Evolutionary conservation across 495 filamentous ascomycete genomes (phyloP), one percentile per base, ranked within the genome.

Genomic region (Penicillium coffeae): DNA sequence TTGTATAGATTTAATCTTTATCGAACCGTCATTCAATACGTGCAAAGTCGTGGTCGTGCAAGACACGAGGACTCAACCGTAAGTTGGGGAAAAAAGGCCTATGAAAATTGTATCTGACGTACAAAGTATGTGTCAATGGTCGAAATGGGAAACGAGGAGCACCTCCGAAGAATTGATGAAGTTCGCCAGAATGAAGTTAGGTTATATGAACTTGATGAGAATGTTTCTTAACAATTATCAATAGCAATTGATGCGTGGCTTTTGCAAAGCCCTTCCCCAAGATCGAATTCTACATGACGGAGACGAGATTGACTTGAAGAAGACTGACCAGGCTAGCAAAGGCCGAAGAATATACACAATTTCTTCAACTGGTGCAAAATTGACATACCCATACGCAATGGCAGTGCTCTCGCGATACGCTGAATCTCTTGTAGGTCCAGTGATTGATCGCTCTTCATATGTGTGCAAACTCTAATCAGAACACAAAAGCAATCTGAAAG

Each of bases 21-120:
- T 64, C 64, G 79, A 8, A 96, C 93, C 0, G 73, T 96, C 63
- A 97, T 98, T 47, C 89, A 95, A 60, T 97, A 96, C 64, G 85
- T 98, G 14, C 93, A 98, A 63, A 96, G 91, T 15, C 79, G 90
- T 30, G 93, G 93, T n/a, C 78, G 93, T 52, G 93, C 93, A 36
- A 79, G 93, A 8, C 85, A 87, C 58, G 56, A 66, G 1, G 73
- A 84, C 39, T 96, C 92, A 0, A 81, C 65, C 15, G 69, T 75
- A 62, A 42, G 51, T 45, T 7, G 22, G 16, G 9, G 22, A 15
- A 2, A n/a, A 19, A 2, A 8, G 21, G 14, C 13, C 9, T 32
- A 8, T 16, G 12, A 10, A 13, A 7, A 12, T 22, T 35, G 8
- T 14, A 40, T 47, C 30, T 34, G 10, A 2, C 5, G 37, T 20